Evolutionary conservation across 2,329 filamentous ascomycete genomes (phyloP).

Genomic region (Sarocladium kiliense): DNA sequence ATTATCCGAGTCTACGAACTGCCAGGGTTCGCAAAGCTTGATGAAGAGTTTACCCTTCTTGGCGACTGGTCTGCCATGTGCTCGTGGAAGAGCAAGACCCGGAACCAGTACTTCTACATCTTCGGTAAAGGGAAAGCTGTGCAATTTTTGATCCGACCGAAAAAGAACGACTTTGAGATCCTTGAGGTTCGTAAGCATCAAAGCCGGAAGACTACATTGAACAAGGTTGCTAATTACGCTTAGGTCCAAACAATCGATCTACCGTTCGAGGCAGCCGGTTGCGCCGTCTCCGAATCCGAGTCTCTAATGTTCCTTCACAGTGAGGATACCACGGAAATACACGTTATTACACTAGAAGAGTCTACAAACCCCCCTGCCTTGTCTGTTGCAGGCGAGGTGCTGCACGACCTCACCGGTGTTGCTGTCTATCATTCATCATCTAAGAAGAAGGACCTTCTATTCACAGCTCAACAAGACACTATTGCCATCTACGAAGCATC

Average conservation of each 20-base stretch:
- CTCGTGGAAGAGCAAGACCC: slow-evolving; percentile 35
- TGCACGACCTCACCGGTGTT: slow-evolving; percentile 34
- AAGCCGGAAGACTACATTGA: not conserved
- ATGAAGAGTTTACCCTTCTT: slow-evolving; percentile 26
- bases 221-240: not conserved
- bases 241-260: slow-evolving; percentile 37
- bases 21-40: slow-evolving; percentile 23
- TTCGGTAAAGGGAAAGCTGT: slow-evolving; percentile 37
- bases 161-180: slow-evolving; percentile 24
- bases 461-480: slow-evolving; percentile 32
- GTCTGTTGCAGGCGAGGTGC: slow-evolving; percentile 27
- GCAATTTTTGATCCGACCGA: slow-evolving; percentile 31
- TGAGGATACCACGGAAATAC: slow-evolving; percentile 31
- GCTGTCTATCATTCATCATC: slow-evolving; percentile 30
- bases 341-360: slow-evolving; percentile 33
- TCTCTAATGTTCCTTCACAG: slow-evolving; percentile 33
- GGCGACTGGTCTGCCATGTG: slow-evolving; percentile 45
- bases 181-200: slow-evolving; percentile 24
- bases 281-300: slow-evolving; percentile 31
- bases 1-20: slow-evolving; percentile 34
- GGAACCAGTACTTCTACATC: slow-evolving; percentile 38
- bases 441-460: slow-evolving; percentile 29
- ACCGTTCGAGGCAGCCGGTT: slow-evolving; percentile 36
- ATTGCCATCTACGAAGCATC: slow-evolving; percentile 31
- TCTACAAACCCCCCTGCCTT: slow-evolving; percentile 31